Percentiles rank a stretch among this genome's conserved stretches.
Conservation (phyloP, 2,329 filamentous ascomycete species). For the Nemania abortiva region DNA sequence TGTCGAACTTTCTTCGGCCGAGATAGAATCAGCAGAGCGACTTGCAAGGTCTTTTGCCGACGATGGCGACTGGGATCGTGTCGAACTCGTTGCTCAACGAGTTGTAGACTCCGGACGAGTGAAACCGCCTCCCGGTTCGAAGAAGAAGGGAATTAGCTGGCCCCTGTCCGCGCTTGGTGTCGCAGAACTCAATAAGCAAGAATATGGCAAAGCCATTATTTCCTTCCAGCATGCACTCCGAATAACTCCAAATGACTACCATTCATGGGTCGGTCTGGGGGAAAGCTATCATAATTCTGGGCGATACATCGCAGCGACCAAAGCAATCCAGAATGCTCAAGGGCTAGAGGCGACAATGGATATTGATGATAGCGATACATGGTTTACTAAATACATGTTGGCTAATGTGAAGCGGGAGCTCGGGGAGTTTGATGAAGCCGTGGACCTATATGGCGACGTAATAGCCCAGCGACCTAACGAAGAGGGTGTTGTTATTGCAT, state of each 20-base stretch:
- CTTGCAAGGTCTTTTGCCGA: conserved; percentile 89
- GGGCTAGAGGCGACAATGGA: conserved; percentile 73
- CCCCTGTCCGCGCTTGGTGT: conserved; percentile 94
- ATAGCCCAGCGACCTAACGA: conserved; percentile 76
- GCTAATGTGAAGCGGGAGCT: conserved; percentile 94
- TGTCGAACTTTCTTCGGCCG: conserved; percentile 88
- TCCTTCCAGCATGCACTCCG: conserved; percentile 92
- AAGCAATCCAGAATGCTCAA: conserved; percentile 88
- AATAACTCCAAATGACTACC: conserved; percentile 86
- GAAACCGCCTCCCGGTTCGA: conserved; percentile 89
- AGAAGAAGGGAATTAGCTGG: conserved; percentile 94
- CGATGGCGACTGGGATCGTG: conserved; percentile 93
- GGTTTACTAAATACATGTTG: conserved; percentile 98
- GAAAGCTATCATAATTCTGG: conserved; percentile 97
- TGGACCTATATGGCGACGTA: conserved; percentile 80
- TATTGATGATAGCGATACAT: conserved; percentile 76
- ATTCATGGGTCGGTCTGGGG: conserved; percentile 96
- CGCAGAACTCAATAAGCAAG: conserved; percentile 93
- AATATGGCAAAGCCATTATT: conserved; percentile 87
- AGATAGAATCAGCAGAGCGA: conserved; percentile 87
- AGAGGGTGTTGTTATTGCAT: conserved; percentile 86
- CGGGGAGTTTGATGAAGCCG: conserved; percentile 88
- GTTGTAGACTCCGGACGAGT: conserved; percentile 96
- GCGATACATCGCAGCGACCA: conserved; percentile 91
- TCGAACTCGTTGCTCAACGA: conserved; percentile 90